Evolutionary conservation across 1,284 basidiomycete genomes (phyloP), one percentile per base, ranked within the genome.

Genomic region (Naganishia liquefaciens): DNA sequence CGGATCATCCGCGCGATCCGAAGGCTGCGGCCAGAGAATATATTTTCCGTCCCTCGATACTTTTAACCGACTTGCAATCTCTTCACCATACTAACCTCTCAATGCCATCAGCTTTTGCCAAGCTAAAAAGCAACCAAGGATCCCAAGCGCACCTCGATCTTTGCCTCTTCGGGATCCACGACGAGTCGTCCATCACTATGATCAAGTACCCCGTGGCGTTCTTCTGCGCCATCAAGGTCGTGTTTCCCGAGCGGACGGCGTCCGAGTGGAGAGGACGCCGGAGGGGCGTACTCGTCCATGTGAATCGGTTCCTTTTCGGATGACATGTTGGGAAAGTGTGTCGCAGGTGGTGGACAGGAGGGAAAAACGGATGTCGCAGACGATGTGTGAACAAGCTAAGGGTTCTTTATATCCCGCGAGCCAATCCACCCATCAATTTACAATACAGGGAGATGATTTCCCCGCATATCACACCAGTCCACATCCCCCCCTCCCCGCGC

Each of bases 131-230:
- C 30, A 10, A 33, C 30, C 28, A 43, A 15, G 40, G 21, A 19
- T n/a, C n/a, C n/a, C n/a, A n/a, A n/a, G n/a, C n/a, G 51, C 21
- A 62, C 60, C 39, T 62, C 60, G 15, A 53, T 62, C 60, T 62
- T 62, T 9, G 60, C 60, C 37, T 62, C 60, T 28, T 62, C 60
- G n/a, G 60, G 60, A 62, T 62, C 60, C 19, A 62, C 49, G 17
- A 62, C 60, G 39, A 62, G 60, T 3, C 60, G 60, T 13, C 60
- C 60, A 30, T 62, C 60, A 19, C 60, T 62, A 28, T 62, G 60
- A 28, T 62, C 60, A 27, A 62, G 52, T 1, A 62, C 50, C 13
- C 49, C 60, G 42, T 62, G 60, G 11, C 37, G 23, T 19, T 62
- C 60, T 25, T 62, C 49, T 5, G 52, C 60, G 21, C 52, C 52